A percentile compares a stretch with the other conserved stretches of the same genome.
These are phyloP conservation scores for Daphne laureola DNA, from an alignment of 441 rosid genomes.

Conservation along the genomic window DNA sequence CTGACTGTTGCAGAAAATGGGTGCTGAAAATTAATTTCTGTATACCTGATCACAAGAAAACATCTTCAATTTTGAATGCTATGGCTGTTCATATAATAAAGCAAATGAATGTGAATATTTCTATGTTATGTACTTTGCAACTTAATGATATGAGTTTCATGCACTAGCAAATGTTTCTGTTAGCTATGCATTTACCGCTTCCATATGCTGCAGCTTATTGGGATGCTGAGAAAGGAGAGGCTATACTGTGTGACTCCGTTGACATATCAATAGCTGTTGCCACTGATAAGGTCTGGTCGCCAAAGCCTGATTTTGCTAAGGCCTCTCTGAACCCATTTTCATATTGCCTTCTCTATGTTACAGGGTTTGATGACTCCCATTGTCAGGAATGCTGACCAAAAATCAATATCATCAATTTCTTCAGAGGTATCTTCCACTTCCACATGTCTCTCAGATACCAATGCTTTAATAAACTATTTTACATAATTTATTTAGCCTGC, in stretches of 20 bases:
- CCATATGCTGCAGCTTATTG: conserved; percentile 63
- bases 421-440: conserved; percentile 46
- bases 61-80: too few species aligned
- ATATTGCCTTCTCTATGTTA: conserved; percentile 23
- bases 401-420: conserved; percentile 82
- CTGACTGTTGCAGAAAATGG: too few species aligned
- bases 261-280: conserved; percentile 98
- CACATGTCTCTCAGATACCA: conserved; percentile 3
- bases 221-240: conserved; percentile 69
- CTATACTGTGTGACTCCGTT: conserved; percentile 56
- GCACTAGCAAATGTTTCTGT: background rate
- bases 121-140: background rate
- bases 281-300: conserved; percentile 73
- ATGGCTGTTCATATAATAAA: too few species aligned
- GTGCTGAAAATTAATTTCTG: too few species aligned
- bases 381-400: conserved; percentile 85
- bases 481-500: too few species aligned
- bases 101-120: too few species aligned
- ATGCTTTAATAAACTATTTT: background rate
- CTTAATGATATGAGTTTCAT: background rate
- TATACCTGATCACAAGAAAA: too few species aligned
- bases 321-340: conserved; percentile 13
- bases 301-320: conserved; percentile 10
- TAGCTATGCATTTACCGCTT: conserved; percentile 6
- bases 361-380: conserved; percentile 99